Evolutionary conservation across 805 yeast genomes (phyloP).

Genomic region (Saccharomycopsis vini): DNA sequence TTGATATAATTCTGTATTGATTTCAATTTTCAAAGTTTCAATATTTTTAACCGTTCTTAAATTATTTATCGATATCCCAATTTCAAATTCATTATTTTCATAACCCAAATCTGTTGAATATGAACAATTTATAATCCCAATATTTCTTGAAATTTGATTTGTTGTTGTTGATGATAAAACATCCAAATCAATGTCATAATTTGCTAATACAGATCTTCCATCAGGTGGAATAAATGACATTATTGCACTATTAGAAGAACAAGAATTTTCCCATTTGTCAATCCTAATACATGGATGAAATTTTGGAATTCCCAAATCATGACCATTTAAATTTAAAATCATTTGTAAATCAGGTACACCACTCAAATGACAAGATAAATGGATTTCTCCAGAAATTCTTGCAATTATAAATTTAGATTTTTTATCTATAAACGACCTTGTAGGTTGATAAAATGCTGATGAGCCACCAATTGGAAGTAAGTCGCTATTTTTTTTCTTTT

Average conservation of each 20-base stretch:
- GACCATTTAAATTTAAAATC: slow-evolving; percentile 37
- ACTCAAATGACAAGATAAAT: slow-evolving; percentile 59
- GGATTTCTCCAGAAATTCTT: slow-evolving; percentile 51
- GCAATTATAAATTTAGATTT: slow-evolving; percentile 38
- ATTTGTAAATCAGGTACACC: slow-evolving; percentile 70
- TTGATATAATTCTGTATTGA: slow-evolving; percentile 27
- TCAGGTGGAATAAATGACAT: slow-evolving; percentile 83
- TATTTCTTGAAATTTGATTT: slow-evolving; percentile 20
- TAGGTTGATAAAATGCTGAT: slow-evolving; percentile 20
- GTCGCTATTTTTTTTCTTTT: slow-evolving; percentile 13
- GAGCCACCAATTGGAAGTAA: slow-evolving; percentile 17
- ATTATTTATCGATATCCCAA: slow-evolving; percentile 39
- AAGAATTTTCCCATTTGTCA: slow-evolving; percentile 38
- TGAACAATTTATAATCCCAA: slow-evolving; percentile 52
- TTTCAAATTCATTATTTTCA: slow-evolving; percentile 52
- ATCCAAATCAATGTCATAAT: slow-evolving; percentile 59
- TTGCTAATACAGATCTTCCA: slow-evolving; percentile 55
- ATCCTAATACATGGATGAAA: slow-evolving; percentile 64
- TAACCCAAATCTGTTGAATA: slow-evolving; percentile 45
- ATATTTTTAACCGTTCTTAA: slow-evolving; percentile 37
- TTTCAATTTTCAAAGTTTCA: slow-evolving; percentile 37
- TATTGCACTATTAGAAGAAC: slow-evolving; percentile 26
- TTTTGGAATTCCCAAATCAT: slow-evolving; percentile 46
- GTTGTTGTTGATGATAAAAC: slow-evolving; percentile 23
- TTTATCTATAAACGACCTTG: slow-evolving; percentile 11